A percentile compares a stretch with the other conserved stretches of the same genome.
phyloP scores from a whole-genome alignment of 164 flowering plant genomes.

The Aristolochia fimbriata region DNA sequence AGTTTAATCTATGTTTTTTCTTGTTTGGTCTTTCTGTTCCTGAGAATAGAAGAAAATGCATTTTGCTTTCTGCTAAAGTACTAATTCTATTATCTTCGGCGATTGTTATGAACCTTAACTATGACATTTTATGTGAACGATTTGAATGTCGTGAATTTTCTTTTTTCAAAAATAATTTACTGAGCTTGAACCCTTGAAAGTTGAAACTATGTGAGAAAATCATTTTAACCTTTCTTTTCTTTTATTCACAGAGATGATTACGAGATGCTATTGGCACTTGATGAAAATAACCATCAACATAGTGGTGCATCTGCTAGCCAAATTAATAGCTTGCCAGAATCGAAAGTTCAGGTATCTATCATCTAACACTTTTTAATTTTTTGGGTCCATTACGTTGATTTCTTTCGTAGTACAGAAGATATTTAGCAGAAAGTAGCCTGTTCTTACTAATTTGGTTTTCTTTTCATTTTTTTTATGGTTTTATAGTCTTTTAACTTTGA shows the following conservation, averaged over 20 bases:
- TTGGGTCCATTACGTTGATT: background rate
- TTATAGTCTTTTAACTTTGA: slow-evolving; percentile 47
- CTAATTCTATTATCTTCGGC: too few species aligned
- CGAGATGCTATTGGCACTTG: slow-evolving; percentile 88
- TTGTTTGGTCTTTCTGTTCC: too few species aligned
- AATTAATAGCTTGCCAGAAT: slow-evolving; percentile 70
- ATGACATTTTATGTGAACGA: too few species aligned
- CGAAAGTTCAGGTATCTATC: slow-evolving; percentile 57
- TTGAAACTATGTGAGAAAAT: too few species aligned
- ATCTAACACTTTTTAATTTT: slow-evolving; percentile 1
- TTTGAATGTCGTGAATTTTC: too few species aligned
- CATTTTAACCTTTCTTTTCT: background rate
- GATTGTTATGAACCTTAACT: too few species aligned
- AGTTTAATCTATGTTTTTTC: too few species aligned
- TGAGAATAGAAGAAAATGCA: too few species aligned
- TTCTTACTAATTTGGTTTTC: background rate
- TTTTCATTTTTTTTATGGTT: background rate
- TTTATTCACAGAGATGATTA: slow-evolving; percentile 64
- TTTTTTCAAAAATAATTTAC: too few species aligned
- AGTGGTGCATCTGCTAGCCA: slow-evolving; percentile 55
- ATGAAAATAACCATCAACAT: slow-evolving; percentile 57
- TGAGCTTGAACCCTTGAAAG: too few species aligned
- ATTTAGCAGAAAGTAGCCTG: too few species aligned
- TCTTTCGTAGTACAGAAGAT: background rate
- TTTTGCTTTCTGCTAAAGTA: too few species aligned